Conservation (phyloP, 208 protist species). For the Naegleria lovaniensis region DNA sequence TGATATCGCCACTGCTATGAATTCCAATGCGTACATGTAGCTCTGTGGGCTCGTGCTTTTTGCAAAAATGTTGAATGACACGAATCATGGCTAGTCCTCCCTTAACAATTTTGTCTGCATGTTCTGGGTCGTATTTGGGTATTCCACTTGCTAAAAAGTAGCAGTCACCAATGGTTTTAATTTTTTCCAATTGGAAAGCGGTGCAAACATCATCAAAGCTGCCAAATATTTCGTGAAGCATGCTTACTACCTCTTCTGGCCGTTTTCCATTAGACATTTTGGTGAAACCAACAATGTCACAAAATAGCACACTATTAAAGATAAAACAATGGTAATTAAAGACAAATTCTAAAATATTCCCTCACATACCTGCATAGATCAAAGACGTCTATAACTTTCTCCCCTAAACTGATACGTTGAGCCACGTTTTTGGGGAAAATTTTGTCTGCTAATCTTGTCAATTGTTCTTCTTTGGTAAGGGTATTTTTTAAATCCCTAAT, state of each 20-base stretch:
- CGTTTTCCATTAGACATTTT: background rate
- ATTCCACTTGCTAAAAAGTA: constrained; percentile 1
- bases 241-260: constrained; percentile 39
- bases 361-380: background rate
- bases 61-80: background rate
- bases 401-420: background rate
- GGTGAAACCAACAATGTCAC: constrained; percentile 19
- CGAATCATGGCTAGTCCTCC: background rate
- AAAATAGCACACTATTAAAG: constrained; percentile 5
- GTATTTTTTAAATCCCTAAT: background rate
- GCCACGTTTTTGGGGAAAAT: background rate
- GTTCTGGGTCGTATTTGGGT: background rate
- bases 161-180: constrained; percentile 55
- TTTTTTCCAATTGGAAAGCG: constrained; percentile 51
- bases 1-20: background rate
- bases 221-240: constrained; percentile 50
- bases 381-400: background rate
- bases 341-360: too few relatives aligned
- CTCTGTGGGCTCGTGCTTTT: background rate
- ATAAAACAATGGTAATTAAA: too few relatives aligned
- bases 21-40: background rate
- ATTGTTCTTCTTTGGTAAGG: background rate
- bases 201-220: constrained; percentile 52
- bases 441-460: background rate
- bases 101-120: background rate